Evolutionary conservation across 495 filamentous ascomycete species (phyloP), one percentile per base, ranked within the genome.

Genomic region (Articulospora tetracladia): DNA sequence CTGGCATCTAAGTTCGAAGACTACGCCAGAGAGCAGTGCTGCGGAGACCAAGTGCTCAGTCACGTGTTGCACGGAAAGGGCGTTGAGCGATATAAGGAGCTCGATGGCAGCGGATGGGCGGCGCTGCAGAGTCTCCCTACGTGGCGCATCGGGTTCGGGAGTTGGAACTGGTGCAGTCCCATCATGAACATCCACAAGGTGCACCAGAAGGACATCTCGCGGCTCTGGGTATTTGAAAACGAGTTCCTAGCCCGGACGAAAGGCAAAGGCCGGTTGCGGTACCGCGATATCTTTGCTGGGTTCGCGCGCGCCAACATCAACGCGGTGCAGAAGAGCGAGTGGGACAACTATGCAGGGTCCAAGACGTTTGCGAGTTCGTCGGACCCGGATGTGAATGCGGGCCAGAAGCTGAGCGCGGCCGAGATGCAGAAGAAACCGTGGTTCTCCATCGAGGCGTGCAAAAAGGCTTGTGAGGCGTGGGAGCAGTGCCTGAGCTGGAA

Each of bases 121-220:
- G 56, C 44, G 1, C 23, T 59, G 46, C 56, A 59, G 28, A 46
- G 41, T 23, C 47, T 59, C 12, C 56, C 56, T 6, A 59, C 47
- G 3, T 59, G 56, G 56, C 8, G 56, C 2, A 59, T 59, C 17
- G 56, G 56, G 10, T 59, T 59, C 27, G 56, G 56, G 46, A n/a
- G n/a, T 10, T 59, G 56, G 56, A 59, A 59, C 32, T 59, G 56
- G 56, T 59, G 56, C 27, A 51, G 41, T 13, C 56, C 56, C 2
- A 51, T 59, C 25, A 59, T 59, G 56, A 59, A 59, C 24, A 52
- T 59, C 12, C 56, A 59, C 19, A 59, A 59, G 30, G 56, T 59
- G 26, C 56, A 59, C 23, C 56, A 59, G 27, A 46, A 46, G 10
- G 56, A 59, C 23, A 59, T 59, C 27, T 59, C 56, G 24, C 24